Base-by-base conservation (phyloP, 2,329 filamentous ascomycete species). In the Clonostachys byssicola region DNA sequence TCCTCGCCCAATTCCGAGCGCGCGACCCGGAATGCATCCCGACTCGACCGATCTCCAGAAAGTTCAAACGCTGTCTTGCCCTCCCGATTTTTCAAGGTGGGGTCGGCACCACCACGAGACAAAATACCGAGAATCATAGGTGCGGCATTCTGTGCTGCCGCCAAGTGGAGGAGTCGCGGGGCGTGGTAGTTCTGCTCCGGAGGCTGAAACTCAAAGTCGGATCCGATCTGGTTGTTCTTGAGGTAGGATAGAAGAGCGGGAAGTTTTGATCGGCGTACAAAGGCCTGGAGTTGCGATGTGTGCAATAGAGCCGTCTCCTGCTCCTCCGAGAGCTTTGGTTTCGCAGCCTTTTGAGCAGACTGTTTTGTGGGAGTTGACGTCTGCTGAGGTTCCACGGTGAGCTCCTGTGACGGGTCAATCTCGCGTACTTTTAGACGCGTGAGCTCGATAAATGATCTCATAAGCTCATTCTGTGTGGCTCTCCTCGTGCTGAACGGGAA, bases 401-500 rank as follows among this genome's bases (percentile, higher is more conserved):
- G 66, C 54, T 64, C 67, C 55, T 71, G 77, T 34, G 64, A 18
- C n/a, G 38, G 20, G 49, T 89, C 79, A 30, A 97, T 79, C 51
- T 88, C 86, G 43, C 82, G 83, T 42, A 96, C 78, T 66, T 99
- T 96, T 14, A 96, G 78, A 14, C 94, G 78, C 0, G 94, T 99
- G 34, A 99, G 77, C 69, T 99, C 94, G 52, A 95, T 88, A 58
- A 96, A 99, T 1, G 88, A 88, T 38, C 92, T 83, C 87, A 97
- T 94, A 0, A 99, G 82, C 65, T 99, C 94, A 43, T 87, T 89
- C 60, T 97, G 92, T 0, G 94, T 99, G 1, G 94, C 90, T 48
- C 94, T 78, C 12, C 91, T 81, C 9, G 94, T 99, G 63, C 80
- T 96, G 65, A 99, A 99, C 0, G 94, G 94, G 52, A 99, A 96